Evolutionary conservation across 164 flowering plant genomes (phyloP), one percentile per base, ranked within the genome.

Genomic region (Berberis thunbergii): DNA sequence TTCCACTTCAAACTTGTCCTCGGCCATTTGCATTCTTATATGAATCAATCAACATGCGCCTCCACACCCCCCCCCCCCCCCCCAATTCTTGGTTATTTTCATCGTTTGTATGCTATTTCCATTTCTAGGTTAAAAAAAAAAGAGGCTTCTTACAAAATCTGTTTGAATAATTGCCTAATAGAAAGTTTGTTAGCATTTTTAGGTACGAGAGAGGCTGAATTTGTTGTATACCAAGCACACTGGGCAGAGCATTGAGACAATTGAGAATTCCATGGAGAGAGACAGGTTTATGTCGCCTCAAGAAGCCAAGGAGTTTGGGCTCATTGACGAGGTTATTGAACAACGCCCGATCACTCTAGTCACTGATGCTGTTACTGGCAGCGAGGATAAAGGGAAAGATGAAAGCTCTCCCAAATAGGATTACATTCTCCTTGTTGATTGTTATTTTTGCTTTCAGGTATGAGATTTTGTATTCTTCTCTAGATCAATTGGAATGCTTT

Each of bases 231-330:
- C 71, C 0, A 90, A 88, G 78, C 98, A 91, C 62, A 90, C 98
- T 0, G 94, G 91, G 56, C 94, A 90, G 69, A 41, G 80, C 1
- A 26, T 90, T 6, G 95, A 91, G 7, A 56, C 67, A 13, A 81
- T 94, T 60, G 84, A 86, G 78, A 79, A 81, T 76, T 75, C 81
- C 53, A 90, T 94, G 98, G 96, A 91, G 66, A 81, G 97, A 64
- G 98, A 94, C 70, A 81, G 79, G 74, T 94, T 90, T 64, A 94
- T 94, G 98, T 82, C 97, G 5, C 80, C 98, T 1, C 78, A 84
- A 41, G 98, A 94, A 73, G 95, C 98, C 0, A 87, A 87, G 77
- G 97, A 88, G 63, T 94, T 90, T 76, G 98, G 98, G 43, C 73
- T 94, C 9, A 84, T 94, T 62, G 98, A 94, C 65, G 96, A 93